A percentile compares a stretch with the other conserved stretches of the same genome.
These are phyloP conservation scores for Mucor irregularis DNA, from an alignment of 371 early-diverging fungal genomes.

Conservation along the genomic window DNA sequence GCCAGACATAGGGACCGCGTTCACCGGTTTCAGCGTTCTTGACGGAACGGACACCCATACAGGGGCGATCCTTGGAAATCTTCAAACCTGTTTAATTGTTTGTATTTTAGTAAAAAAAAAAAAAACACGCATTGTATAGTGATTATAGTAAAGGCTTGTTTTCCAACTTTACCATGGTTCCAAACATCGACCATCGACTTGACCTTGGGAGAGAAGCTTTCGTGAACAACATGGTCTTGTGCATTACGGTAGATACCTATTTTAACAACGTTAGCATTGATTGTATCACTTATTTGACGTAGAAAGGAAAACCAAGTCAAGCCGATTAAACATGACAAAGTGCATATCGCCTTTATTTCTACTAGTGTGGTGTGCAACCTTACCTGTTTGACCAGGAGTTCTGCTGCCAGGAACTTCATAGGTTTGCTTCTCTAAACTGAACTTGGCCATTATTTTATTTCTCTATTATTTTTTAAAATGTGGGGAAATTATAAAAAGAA, in stretches of 20 bases:
- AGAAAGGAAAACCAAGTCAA: not conserved
- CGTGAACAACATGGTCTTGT: constrained; percentile 20
- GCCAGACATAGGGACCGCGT: constrained; percentile 77
- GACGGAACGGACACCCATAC: constrained; percentile 56
- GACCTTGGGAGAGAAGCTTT: constrained; percentile 38
- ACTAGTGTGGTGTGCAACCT: not conserved
- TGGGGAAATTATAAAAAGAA: not conserved
- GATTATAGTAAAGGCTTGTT: too few relatives aligned
- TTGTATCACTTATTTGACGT: constrained; percentile 4
- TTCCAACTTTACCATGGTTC: constrained; percentile 34
- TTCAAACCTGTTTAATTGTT: constrained; percentile 24
- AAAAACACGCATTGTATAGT: too few relatives aligned
- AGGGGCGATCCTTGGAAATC: constrained; percentile 43
- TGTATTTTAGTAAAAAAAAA: too few relatives aligned
- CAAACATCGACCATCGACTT: constrained; percentile 45
- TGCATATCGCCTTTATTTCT: too few relatives aligned
- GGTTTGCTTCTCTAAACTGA: constrained; percentile 42
- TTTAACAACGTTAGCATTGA: not conserved
- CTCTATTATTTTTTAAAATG: not conserved
- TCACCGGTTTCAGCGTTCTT: constrained; percentile 51
- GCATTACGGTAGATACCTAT: constrained; percentile 46
- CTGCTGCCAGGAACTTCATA: constrained; percentile 43
- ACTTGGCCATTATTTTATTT: constrained; percentile 22
- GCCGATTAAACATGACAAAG: not conserved
- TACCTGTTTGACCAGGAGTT: constrained; percentile 51